Percentiles rank a stretch among this genome's conserved stretches.
Evolutionary conservation across 768 basidiomycete genomes (phyloP).

Genomic region (Hygrophorus russula): DNA sequence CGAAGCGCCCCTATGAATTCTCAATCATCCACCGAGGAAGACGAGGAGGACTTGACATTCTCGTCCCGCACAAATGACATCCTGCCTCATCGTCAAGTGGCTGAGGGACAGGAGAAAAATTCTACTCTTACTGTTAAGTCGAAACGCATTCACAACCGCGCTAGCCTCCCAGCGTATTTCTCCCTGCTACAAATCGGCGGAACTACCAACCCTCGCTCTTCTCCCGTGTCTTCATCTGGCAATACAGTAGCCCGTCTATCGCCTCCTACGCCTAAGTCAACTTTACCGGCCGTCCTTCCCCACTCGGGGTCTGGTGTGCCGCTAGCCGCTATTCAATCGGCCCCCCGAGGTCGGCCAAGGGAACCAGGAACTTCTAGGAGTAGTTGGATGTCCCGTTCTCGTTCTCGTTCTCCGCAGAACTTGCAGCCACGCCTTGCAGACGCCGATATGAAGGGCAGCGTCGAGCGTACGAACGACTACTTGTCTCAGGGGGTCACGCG

Average conservation of each 20-base stretch:
- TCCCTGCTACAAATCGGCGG: conserved; percentile 52
- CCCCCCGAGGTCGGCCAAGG: conserved; percentile 44
- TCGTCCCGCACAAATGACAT: conserved; percentile 8
- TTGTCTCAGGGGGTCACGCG: conserved; percentile 30
- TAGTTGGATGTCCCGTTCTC: conserved; percentile 22
- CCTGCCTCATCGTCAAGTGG: conserved; percentile 1
- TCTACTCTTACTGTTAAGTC: conserved; percentile 22
- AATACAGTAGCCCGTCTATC: conserved; percentile 38
- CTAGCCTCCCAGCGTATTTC: conserved; percentile 67
- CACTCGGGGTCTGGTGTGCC: conserved; percentile 10
- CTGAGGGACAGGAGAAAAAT: conserved; percentile 13
- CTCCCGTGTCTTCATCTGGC: conserved; percentile 37
- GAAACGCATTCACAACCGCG: conserved; percentile 52
- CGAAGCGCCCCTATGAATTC: conserved; percentile 31
- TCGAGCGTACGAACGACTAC: conserved; percentile 38
- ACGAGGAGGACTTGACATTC: conserved; percentile 30
- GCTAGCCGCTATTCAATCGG: conserved; percentile 23
- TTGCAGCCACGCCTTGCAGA: conserved; percentile 8
- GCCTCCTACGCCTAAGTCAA: conserved; percentile 50
- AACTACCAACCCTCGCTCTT: conserved; percentile 20
- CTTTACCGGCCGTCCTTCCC: conserved; percentile 16
- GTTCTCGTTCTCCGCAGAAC: conserved; percentile 25
- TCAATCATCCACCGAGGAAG: conserved; percentile 31
- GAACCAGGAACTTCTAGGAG: conserved; percentile 22
- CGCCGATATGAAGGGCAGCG: conserved; percentile 13